These are phyloP conservation scores for Clonostachys rosea DNA, from an alignment of 2,329 filamentous ascomycete genomes.

Conservation along the genomic window DNA sequence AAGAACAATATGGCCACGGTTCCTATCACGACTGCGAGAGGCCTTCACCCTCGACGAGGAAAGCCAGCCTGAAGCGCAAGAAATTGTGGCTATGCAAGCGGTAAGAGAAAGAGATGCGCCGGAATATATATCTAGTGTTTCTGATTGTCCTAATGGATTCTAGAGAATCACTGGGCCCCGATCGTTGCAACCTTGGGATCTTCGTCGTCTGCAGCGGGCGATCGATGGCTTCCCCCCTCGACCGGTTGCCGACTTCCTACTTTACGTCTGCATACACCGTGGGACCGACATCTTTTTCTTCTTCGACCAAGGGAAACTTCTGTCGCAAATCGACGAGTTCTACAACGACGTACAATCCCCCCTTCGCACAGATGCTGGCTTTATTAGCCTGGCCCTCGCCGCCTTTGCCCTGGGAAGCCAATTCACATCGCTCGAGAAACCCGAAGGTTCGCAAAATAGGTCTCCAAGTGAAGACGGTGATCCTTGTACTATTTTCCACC, in stretches of 20 bases:
- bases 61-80: conserved; percentile 7
- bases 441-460: conserved; percentile 3
- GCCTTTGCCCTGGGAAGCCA: conserved; percentile 23
- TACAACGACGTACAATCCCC: conserved; percentile 11
- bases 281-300: conserved; percentile 19
- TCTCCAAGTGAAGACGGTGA: conserved; percentile 8
- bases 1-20: conserved; percentile 17
- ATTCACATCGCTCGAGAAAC: conserved; percentile 20
- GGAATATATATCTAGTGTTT: background rate
- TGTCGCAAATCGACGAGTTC: conserved; percentile 14
- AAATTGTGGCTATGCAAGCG: conserved; percentile 11
- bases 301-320: conserved; percentile 17
- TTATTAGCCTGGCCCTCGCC: conserved; percentile 16
- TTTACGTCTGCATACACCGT: conserved; percentile 18
- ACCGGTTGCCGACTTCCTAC: conserved; percentile 17
- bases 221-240: conserved; percentile 15
- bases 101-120: conserved; percentile 1
- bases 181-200: conserved; percentile 7
- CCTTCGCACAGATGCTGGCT: conserved; percentile 12
- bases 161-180: conserved; percentile 7
- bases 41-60: conserved; percentile 18
- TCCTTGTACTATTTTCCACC: conserved; percentile 20
- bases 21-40: conserved; percentile 14
- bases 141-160: background rate
- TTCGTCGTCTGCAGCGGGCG: conserved; percentile 10